Evolutionary conservation across 768 basidiomycete species (phyloP), one percentile per base, ranked within the genome.

Genomic region (Mycena haematopus): DNA sequence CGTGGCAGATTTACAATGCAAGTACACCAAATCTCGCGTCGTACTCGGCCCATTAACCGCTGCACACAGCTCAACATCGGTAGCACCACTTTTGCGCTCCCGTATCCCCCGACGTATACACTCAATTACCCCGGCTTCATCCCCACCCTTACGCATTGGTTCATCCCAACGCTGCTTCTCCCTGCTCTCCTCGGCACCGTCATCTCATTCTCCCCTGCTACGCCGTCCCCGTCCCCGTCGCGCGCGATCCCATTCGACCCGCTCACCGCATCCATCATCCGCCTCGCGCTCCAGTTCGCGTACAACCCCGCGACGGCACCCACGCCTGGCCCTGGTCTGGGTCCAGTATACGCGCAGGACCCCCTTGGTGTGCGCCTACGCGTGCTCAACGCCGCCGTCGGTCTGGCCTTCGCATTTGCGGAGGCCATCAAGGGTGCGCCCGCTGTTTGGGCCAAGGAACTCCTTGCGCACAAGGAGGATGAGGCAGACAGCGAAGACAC

Each of bases 371-470:
- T 75, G 38, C 76, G 79, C 29, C 83, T 84, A 80, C 82, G 89
- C 47, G 77, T 88, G 1, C 74, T 88, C 58, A 79, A 74, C 47
- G 86, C 89, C 0, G 74, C 79, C 6, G 74, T 89, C 31, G 79
- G 81, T 10, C 79, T 87, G 13, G 86, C 86, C 0, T 89, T 90
- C 68, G 85, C 89, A 2, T 87, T 89, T 66, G 84, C 88, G 1
- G 89, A 91, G 71, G 86, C 85, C 0, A 82, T 91, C 55, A 77
- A 78, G 21, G 70, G 67, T 10, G 81, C 84, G 0, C 86, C 86
- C 17, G 60, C 70, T 8, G 77, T 75, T 17, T 75, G 72, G 62
- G 71, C 51, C 40, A 60, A 58, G 50, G 62, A 60, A 35, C 50
- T 63, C 14, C 59, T 60, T n/a, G 29, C 13, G 35, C 72, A 57